Conservation (phyloP, 164 flowering plant species). For the Brasenia schreberi region DNA sequence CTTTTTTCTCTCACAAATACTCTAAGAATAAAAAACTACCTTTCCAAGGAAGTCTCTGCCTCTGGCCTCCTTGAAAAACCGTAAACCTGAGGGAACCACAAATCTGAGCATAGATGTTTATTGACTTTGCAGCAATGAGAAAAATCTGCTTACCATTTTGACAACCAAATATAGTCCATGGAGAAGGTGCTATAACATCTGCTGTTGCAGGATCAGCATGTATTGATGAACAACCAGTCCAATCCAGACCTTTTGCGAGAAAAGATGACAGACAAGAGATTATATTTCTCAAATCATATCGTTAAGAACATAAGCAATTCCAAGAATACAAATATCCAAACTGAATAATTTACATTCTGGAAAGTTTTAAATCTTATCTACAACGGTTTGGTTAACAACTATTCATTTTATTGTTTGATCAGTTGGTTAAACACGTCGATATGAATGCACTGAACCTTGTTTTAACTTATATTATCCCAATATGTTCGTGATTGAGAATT, state of each 20-base stretch:
- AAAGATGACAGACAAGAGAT: background rate
- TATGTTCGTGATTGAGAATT: too few relatives aligned
- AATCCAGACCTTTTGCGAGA: constrained; percentile 20
- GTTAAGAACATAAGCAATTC: too few relatives aligned
- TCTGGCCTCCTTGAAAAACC: constrained; percentile 73
- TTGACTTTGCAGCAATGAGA: constrained; percentile 1
- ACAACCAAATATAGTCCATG: constrained; percentile 93
- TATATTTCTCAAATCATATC: too few relatives aligned
- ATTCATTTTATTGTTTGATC: too few relatives aligned
- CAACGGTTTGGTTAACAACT: too few relatives aligned
- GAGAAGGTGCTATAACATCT: constrained; percentile 84
- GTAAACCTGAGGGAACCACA: constrained; percentile 39
- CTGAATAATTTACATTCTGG: too few relatives aligned
- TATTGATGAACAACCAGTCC: constrained; percentile 46
- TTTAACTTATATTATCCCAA: too few relatives aligned
- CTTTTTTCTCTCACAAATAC: background rate
- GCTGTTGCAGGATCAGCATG: constrained; percentile 37
- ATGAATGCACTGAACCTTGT: too few relatives aligned
- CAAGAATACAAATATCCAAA: too few relatives aligned
- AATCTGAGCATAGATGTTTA: background rate
- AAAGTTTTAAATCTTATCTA: too few relatives aligned
- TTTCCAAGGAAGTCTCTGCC: constrained; percentile 38
- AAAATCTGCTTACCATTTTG: constrained; percentile 43
- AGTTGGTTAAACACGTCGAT: too few relatives aligned
- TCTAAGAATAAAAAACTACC: constrained; percentile 10